phyloP scores from a whole-genome alignment of 306 rosid species.

The Vigna reflexopilosa region DNA sequence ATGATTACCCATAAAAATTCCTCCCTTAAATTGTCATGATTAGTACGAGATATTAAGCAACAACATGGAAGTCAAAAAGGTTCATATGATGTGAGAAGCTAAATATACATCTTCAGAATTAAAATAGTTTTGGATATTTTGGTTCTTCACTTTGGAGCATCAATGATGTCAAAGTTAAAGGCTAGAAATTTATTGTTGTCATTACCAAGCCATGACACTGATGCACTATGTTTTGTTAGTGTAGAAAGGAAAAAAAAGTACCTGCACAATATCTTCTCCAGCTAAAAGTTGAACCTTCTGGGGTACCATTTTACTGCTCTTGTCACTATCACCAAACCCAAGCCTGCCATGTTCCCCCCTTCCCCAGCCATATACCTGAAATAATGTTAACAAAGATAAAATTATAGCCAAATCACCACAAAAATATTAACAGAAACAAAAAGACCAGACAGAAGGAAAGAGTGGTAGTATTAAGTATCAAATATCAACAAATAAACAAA shows the following conservation, averaged over 20 bases:
- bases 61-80: slow-evolving; percentile 13
- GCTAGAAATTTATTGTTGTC: neutral
- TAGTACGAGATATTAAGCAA: slow-evolving; percentile 1
- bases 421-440: neutral
- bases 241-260: slow-evolving; percentile 37
- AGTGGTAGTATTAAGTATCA: neutral
- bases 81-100: neutral
- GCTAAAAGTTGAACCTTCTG: slow-evolving; percentile 91
- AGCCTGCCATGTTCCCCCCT: slow-evolving; percentile 99
- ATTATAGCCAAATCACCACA: slow-evolving; percentile 19
- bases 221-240: slow-evolving; percentile 9
- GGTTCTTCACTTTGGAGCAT: slow-evolving; percentile 16
- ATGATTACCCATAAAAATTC: neutral
- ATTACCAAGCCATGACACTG: slow-evolving; percentile 10
- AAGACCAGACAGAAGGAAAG: neutral
- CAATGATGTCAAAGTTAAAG: neutral
- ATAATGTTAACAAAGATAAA: slow-evolving; percentile 30
- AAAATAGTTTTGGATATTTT: slow-evolving; percentile 27
- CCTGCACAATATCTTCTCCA: slow-evolving; percentile 96
- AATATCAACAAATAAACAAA: neutral
- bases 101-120: slow-evolving; percentile 19
- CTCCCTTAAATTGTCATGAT: neutral
- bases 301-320: slow-evolving; percentile 99
- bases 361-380: slow-evolving; percentile 99
- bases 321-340: slow-evolving; percentile 97